Base-by-base conservation (phyloP, 2,329 filamentous ascomycete species). In the Chaetoscypha palmicola region DNA sequence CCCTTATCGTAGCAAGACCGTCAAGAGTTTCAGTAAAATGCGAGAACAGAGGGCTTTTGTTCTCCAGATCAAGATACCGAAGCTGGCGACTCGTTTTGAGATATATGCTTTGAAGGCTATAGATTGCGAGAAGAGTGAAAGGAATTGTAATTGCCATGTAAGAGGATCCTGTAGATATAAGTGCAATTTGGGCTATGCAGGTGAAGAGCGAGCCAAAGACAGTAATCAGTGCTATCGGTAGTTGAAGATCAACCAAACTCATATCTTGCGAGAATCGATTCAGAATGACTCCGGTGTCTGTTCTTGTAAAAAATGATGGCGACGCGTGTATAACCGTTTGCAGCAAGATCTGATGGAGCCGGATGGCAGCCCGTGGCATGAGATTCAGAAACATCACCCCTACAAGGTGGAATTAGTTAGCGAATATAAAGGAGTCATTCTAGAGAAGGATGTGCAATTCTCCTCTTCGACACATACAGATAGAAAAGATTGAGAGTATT, bases 21-120 rank as follows among this genome's bases (percentile, higher is more conserved):
- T 17, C 30, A 35, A 21, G 12, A 12, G 40, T 28, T 26, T 43
- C 41, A 2, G 31, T 11, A 32, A 43, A 37, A 12, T 30, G 33
- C 4, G 41, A 28, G 23, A 14, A 43, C 5, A 43, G 28, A 28
- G 22, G 28, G 2, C 32, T 5, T 7, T 30, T 32, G 5, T 32
- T 16, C n/a, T 43, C 41, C 2, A 43, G 22, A 9, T 43, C 41
- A 9, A 43, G 5, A 21, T 23, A 31, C 3, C 41, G 14, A 16
- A 43, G 32, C n/a, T 37, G 33, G n/a, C 33, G 12, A 5, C 32
- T 37, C 5, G 41, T 43, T 1, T 20, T 21, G 2, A 43, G 16
- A 21, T 43, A 43, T 11, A 43, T 28, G 16, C 12, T 28, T 19
- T 43, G 41, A 4, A 43, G 19, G 17, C 33, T 37, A 10, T 40